Conservation (phyloP, 495 filamentous ascomycete genomes). For the Margaritispora aquatica region DNA sequence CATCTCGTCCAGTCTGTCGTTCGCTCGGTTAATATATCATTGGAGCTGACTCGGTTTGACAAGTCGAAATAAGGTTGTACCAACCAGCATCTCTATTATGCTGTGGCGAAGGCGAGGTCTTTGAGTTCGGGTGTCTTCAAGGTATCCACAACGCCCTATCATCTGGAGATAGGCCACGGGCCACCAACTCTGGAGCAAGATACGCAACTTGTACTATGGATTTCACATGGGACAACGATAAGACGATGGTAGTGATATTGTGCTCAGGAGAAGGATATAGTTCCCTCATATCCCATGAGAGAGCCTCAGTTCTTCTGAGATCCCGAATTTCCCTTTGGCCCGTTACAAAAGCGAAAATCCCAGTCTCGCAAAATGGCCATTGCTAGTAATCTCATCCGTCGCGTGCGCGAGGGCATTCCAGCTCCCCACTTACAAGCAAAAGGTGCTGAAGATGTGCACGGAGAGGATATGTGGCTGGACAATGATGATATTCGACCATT, state of each 20-base stretch:
- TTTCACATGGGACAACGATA: background rate
- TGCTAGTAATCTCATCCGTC: conserved; percentile 10
- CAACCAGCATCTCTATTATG: background rate
- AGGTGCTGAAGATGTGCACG: conserved; percentile 19
- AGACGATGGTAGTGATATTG: background rate
- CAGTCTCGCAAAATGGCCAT: conserved; percentile 25
- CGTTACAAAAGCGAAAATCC: background rate
- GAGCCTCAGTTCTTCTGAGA: background rate
- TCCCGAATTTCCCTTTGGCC: background rate
- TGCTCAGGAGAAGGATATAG: background rate
- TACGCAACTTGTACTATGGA: background rate
- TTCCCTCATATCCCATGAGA: background rate
- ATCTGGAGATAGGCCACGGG: too few relatives aligned
- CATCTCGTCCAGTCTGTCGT: background rate
- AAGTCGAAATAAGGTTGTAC: background rate
- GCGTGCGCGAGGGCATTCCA: conserved; percentile 8
- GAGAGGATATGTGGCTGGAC: conserved; percentile 26
- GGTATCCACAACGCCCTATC: too few relatives aligned
- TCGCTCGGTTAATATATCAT: background rate
- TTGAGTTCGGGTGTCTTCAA: too few relatives aligned
- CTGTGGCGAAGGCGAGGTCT: too few relatives aligned
- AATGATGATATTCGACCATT: conserved; percentile 35
- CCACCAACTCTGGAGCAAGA: background rate
- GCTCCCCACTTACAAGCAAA: conserved; percentile 12
- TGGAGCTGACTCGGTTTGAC: background rate